Evolutionary conservation across 306 rosid species (phyloP).

Genomic region (Sesbania bispinosa): DNA sequence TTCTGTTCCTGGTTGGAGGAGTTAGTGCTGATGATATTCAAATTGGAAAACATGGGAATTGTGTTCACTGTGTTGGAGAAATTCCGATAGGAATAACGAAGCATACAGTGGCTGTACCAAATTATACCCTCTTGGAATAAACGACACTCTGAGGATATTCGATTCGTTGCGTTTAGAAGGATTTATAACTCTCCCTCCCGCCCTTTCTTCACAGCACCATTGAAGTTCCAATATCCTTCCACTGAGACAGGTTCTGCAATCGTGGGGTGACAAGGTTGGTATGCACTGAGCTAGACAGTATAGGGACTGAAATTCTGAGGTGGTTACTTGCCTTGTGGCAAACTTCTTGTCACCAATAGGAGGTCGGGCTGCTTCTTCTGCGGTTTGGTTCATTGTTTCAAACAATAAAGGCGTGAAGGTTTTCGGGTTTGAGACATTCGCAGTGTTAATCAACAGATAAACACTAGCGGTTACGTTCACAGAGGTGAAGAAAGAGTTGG

Average conservation of each 20-base stretch:
- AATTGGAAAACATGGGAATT: background rate
- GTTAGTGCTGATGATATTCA: too few species aligned
- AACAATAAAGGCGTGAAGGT: background rate
- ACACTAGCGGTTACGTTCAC: background rate
- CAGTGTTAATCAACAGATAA: background rate
- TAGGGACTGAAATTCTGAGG: background rate
- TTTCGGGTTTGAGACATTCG: background rate
- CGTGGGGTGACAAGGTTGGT: background rate
- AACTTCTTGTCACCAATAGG: background rate
- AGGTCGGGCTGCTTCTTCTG: background rate
- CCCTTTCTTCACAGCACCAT: background rate
- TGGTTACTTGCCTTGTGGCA: background rate
- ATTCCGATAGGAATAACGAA: background rate
- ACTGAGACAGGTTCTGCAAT: background rate
- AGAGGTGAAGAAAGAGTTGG: background rate
- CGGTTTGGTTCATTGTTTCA: background rate
- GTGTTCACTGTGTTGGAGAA: background rate
- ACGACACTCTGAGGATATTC: background rate
- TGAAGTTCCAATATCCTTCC: background rate
- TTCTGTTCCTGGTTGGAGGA: too few species aligned
- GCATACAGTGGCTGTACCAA: background rate
- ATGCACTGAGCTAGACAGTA: conserved; percentile 12
- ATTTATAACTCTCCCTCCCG: background rate
- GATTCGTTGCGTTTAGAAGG: background rate
- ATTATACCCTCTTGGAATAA: background rate